A percentile compares a stretch with the other conserved stretches of the same genome.
Conservation (phyloP, 2,329 filamentous ascomycete genomes). For the Helotiales sp. region DNA sequence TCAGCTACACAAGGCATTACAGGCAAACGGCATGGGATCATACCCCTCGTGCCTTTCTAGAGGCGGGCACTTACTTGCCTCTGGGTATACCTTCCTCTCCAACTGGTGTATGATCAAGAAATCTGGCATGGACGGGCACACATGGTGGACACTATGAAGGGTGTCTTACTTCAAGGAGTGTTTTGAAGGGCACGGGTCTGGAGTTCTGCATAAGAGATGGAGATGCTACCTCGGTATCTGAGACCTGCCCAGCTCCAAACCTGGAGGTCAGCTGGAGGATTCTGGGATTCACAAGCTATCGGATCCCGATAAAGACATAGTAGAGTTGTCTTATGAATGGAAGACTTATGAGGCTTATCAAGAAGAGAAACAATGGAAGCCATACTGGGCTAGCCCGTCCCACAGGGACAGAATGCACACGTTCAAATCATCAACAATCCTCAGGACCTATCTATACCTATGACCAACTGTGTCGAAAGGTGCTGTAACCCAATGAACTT, state of each 20-base stretch:
- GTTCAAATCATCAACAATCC: background rate
- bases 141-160: too few species aligned
- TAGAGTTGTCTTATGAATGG: background rate
- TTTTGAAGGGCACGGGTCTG: too few species aligned
- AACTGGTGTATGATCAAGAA: background rate
- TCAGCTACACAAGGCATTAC: too few species aligned
- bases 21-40: background rate
- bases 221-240: too few species aligned
- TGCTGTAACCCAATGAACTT: background rate
- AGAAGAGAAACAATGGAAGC: background rate
- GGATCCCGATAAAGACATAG: too few species aligned
- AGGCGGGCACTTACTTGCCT: background rate
- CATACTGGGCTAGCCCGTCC: background rate
- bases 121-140: too few species aligned
- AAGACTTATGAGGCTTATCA: background rate
- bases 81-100: background rate
- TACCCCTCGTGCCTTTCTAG: background rate
- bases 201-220: too few species aligned
- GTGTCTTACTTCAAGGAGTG: background rate
- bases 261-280: too few species aligned
- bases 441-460: background rate
- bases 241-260: too few species aligned
- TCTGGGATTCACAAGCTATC: too few species aligned
- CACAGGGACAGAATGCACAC: background rate
- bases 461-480: background rate